Conservation (phyloP, 345 rosid genomes). For the Aquilaria sinensis region DNA sequence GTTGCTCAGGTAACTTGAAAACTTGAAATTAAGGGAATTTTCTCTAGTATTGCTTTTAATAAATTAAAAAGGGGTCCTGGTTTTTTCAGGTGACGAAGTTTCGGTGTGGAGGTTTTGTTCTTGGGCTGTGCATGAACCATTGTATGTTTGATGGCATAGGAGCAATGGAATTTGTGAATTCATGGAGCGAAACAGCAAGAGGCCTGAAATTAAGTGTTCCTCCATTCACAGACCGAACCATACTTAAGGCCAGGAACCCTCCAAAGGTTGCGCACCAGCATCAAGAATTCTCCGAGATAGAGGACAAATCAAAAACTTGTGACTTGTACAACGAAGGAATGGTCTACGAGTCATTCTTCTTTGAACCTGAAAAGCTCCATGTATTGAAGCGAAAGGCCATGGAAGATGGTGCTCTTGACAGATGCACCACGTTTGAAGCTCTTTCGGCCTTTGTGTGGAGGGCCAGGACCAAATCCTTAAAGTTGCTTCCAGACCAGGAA, state of each 20-base stretch:
- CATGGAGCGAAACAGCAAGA: conserved; percentile 80
- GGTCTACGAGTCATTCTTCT: conserved; percentile 64
- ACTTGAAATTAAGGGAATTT: background rate
- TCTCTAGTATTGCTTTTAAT: no score
- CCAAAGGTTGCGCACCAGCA: conserved; percentile 50
- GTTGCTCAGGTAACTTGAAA: conserved; percentile 61
- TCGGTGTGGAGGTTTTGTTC: conserved; percentile 73
- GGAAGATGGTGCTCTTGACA: conserved; percentile 43
- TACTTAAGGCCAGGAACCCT: conserved; percentile 49
- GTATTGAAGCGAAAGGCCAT: conserved; percentile 47
- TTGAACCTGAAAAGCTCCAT: conserved; percentile 60
- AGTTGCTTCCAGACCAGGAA: conserved; percentile 49
- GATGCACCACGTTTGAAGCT: conserved; percentile 70
- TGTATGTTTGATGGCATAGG: conserved; percentile 87
- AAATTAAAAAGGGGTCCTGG: no score
- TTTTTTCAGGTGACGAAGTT: conserved; percentile 65
- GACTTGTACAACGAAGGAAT: conserved; percentile 44
- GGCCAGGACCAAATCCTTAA: conserved; percentile 69
- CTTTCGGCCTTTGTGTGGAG: conserved; percentile 88
- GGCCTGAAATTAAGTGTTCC: conserved; percentile 49
- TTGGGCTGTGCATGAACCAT: conserved; percentile 71
- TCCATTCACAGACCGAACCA: conserved; percentile 53
- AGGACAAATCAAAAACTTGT: conserved; percentile 38
- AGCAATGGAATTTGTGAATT: conserved; percentile 83
- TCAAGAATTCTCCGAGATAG: conserved; percentile 63